Evolutionary conservation across 1,284 basidiomycete species (phyloP), one percentile per base, ranked within the genome.

Genomic region (Hemileia vastatrix): DNA sequence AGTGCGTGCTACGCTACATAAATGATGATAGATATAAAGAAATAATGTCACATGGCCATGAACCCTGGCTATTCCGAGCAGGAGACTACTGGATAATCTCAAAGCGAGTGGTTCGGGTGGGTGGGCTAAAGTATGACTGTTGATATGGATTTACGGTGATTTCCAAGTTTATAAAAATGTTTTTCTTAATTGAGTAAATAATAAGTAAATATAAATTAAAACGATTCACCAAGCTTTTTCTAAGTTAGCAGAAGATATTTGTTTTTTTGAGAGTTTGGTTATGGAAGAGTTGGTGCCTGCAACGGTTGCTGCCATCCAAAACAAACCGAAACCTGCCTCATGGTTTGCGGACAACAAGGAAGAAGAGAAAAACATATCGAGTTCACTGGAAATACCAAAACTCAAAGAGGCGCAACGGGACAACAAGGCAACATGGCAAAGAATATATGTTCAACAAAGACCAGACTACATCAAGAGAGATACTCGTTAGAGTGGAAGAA

Each of bases 341-440:
- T 63, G 54, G 40, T 54, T 43, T 52, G 56, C 57, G 18, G 54
- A 51, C 33, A 63, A 40, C 23, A 63, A 53, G 21, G 56, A 54
- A n/a, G 40, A 56, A n/a, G 61, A 63, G 54, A 63, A 63, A 52
- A 63, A 63, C 61, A 63, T 63, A 21, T n/a, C 2, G 6, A 23
- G 5, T 52, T 52, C 31, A 24, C 19, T 49, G n/a, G n/a, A n/a
- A n/a, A n/a, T n/a, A n/a, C n/a, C n/a, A n/a, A n/a, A n/a, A n/a
- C n/a, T n/a, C n/a, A n/a, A n/a, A n/a, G n/a, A n/a, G n/a, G n/a
- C n/a, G n/a, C n/a, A n/a, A n/a, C n/a, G n/a, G n/a, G n/a, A n/a
- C n/a, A n/a, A n/a, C n/a, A n/a, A n/a, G n/a, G n/a, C n/a, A n/a
- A n/a, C n/a, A n/a, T n/a, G n/a, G n/a, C n/a, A n/a, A n/a, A n/a